Evolutionary conservation across 2,329 filamentous ascomycete species (phyloP).

Genomic region (Aspergillus costaricaensis): DNA sequence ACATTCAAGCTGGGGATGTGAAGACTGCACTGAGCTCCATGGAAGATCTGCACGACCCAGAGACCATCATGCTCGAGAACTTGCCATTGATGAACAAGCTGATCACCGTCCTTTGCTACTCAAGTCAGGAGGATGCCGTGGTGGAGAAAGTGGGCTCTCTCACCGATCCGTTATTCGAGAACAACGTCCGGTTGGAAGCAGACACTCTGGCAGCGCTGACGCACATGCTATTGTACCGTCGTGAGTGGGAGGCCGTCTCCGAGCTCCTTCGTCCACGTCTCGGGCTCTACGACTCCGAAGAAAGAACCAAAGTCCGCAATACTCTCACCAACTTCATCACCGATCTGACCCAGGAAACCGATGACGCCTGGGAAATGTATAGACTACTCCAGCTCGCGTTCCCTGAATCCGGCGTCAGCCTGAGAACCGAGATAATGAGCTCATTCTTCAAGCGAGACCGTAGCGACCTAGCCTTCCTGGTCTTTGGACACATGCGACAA

Average conservation of each 20-base stretch:
- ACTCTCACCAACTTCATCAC: constrained; percentile 69
- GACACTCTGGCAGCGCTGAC: constrained; percentile 74
- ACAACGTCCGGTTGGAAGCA: constrained; percentile 68
- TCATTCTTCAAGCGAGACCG: constrained; percentile 76
- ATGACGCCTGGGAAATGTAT: constrained; percentile 64
- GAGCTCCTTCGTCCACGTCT: constrained; percentile 74
- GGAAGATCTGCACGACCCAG: constrained; percentile 54
- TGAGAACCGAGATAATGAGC: constrained; percentile 74
- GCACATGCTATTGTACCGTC: constrained; percentile 70
- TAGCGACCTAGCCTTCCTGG: constrained; percentile 79
- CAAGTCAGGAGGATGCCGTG: constrained; percentile 55
- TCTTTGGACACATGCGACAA: constrained; percentile 93
- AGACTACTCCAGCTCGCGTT: constrained; percentile 61
- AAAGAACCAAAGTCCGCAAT: constrained; percentile 67
- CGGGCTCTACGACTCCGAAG: constrained; percentile 47
- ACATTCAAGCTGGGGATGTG: constrained; percentile 71
- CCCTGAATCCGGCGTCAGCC: constrained; percentile 62
- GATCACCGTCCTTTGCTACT: constrained; percentile 66
- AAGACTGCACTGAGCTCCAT: constrained; percentile 61
- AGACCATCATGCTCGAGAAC: constrained; percentile 59
- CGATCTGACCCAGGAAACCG: constrained; percentile 61
- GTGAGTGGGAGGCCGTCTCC: constrained; percentile 76
- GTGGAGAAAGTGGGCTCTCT: constrained; percentile 73
- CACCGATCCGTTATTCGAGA: constrained; percentile 70
- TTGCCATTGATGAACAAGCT: constrained; percentile 69